phyloP scores from a whole-genome alignment of 768 basidiomycete genomes.

The Saitozyma sp. region DNA sequence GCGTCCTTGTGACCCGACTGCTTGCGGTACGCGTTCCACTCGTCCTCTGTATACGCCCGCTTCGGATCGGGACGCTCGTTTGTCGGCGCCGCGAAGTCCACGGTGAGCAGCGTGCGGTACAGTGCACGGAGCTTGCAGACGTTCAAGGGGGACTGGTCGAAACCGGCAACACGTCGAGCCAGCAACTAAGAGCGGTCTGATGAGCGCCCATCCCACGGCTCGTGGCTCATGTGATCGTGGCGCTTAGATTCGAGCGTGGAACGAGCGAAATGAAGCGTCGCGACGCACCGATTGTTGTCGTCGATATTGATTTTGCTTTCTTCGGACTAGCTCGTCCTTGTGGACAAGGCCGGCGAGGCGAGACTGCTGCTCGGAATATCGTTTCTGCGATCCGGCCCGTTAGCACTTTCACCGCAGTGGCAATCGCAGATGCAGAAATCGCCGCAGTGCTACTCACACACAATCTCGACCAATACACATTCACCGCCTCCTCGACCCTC shows the following conservation, averaged over 20 bases:
- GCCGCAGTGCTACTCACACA: conserved; percentile 20
- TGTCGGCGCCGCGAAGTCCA: conserved; percentile 41
- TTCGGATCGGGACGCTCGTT: conserved; percentile 37
- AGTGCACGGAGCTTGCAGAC: conserved; percentile 37
- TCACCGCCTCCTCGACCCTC: conserved; percentile 28
- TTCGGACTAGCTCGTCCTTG: conserved; percentile 35
- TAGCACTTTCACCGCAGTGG: background rate
- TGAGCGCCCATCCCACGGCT: background rate
- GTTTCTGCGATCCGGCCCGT: conserved; percentile 25
- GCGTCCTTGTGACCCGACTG: conserved; percentile 19
- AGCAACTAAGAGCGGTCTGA: conserved; percentile 26
- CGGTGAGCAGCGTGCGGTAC: conserved; percentile 44
- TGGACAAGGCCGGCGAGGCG: conserved; percentile 39
- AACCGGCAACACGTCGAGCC: conserved; percentile 37
- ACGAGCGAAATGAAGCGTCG: background rate
- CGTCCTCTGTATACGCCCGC: conserved; percentile 38
- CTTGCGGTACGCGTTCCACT: conserved; percentile 43
- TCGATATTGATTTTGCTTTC: conserved; percentile 44
- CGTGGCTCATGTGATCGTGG: too few relatives aligned
- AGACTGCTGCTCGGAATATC: conserved; percentile 39
- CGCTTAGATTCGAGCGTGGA: too few relatives aligned
- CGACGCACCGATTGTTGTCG: conserved; percentile 45
- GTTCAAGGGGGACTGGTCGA: conserved; percentile 42
- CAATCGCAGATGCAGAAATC: too few relatives aligned
- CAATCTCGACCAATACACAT: conserved; percentile 40